Evolutionary conservation across 1,139 yeast genomes (phyloP).

Genomic region (Wickerhamomyces sp.): DNA sequence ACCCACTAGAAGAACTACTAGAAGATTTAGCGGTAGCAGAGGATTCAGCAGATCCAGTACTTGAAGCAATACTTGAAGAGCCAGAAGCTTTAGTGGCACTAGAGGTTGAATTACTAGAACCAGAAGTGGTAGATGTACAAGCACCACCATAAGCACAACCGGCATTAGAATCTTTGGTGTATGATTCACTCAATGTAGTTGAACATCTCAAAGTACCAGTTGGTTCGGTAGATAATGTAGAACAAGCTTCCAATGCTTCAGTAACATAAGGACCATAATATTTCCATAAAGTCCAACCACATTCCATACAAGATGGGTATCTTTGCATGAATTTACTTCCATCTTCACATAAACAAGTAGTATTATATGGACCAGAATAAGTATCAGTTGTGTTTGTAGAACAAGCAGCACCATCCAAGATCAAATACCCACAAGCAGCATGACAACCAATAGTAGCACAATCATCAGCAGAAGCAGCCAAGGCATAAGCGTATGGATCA

Average conservation of each 20-base stretch:
- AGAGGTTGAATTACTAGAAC: background rate
- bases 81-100: background rate
- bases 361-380: conserved; percentile 23
- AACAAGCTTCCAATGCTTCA: conserved; percentile 22
- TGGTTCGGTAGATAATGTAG: conserved; percentile 24
- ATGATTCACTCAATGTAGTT: conserved; percentile 22
- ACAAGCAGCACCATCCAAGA: conserved; percentile 24
- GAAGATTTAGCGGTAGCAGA: conserved; percentile 1
- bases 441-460: conserved; percentile 22
- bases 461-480: conserved; percentile 13
- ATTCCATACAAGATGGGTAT: conserved; percentile 25
- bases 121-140: conserved; percentile 16
- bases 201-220: conserved; percentile 27
- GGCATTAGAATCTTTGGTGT: conserved; percentile 24
- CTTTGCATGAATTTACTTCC: conserved; percentile 20
- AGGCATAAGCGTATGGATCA: conserved; percentile 13
- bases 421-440: conserved; percentile 23
- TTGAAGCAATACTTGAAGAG: background rate
- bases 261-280: conserved; percentile 26
- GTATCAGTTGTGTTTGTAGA: conserved; percentile 15
- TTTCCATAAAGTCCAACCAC: conserved; percentile 30
- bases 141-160: conserved; percentile 23
- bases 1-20: background rate
- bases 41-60: conserved; percentile 1
- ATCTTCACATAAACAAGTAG: conserved; percentile 23